Percentiles rank a stretch among this genome's conserved stretches.
phyloP scores from a whole-genome alignment of 2,329 filamentous ascomycete genomes.

The Neopestalotiopsis rosae region DNA sequence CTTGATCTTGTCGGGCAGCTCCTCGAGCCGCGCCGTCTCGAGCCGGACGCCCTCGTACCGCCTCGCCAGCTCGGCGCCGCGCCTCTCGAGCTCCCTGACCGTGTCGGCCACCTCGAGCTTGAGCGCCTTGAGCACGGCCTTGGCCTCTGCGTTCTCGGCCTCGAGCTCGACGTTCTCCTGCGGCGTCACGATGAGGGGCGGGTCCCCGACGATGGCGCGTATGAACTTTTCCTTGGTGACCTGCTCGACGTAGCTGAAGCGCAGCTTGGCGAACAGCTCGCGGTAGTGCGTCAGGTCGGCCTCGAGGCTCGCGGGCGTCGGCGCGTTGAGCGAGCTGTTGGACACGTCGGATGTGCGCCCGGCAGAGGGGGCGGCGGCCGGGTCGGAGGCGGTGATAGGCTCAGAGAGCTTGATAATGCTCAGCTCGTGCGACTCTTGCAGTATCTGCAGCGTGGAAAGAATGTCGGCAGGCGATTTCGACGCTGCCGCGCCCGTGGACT shows the following conservation, averaged over 20 bases:
- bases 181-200: constrained; percentile 81
- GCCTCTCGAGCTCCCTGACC: constrained; percentile 73
- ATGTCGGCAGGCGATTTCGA: constrained; percentile 42
- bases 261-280: constrained; percentile 93
- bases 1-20: constrained; percentile 56
- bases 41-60: constrained; percentile 57
- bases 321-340: constrained; percentile 65
- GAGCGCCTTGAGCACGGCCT: constrained; percentile 76
- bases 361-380: constrained; percentile 42
- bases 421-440: constrained; percentile 66
- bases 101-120: constrained; percentile 80
- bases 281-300: constrained; percentile 90
- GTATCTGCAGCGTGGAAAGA: constrained; percentile 54
- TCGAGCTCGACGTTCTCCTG: constrained; percentile 84
- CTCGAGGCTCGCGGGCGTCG: constrained; percentile 77
- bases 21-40: constrained; percentile 53
- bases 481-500: constrained; percentile 2
- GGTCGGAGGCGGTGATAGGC: constrained; percentile 64
- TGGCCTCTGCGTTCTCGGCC: constrained; percentile 69
- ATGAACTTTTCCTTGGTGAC: constrained; percentile 99
- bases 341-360: constrained; percentile 75
- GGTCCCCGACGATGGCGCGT: constrained; percentile 87
- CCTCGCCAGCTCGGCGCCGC: constrained; percentile 62
- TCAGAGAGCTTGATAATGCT: constrained; percentile 80
- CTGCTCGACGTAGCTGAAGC: constrained; percentile 97